Conservation (phyloP, 805 yeast species). For the Myxozyma nipponensis region DNA sequence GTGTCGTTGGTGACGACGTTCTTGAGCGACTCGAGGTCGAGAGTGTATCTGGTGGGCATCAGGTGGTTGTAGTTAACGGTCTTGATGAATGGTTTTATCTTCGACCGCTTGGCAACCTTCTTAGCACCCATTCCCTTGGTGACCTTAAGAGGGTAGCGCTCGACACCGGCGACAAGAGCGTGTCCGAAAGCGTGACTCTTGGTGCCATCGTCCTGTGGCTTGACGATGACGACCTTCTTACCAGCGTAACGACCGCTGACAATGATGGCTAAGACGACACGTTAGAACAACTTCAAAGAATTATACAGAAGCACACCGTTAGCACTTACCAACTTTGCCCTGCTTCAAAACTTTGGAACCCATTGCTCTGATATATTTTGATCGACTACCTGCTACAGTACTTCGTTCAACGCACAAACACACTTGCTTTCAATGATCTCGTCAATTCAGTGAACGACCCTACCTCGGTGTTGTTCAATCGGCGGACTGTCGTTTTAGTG, state of each 20-base stretch:
- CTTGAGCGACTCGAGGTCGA: constrained; percentile 95
- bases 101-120: constrained; percentile 95
- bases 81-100: constrained; percentile 97
- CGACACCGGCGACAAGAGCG: constrained; percentile 99
- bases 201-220: constrained; percentile 98
- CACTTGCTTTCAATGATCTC: too few species aligned
- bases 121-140: constrained; percentile 92
- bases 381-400: too few species aligned
- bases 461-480: too few species aligned
- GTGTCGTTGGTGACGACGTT: constrained; percentile 86
- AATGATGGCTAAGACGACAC: constrained; percentile 81
- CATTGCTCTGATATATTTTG: constrained; percentile 10
- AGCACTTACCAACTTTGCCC: constrained; percentile 94
- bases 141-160: constrained; percentile 96
- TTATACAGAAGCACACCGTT: too few species aligned
- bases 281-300: too few species aligned
- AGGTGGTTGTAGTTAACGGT: constrained; percentile 99
- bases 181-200: constrained; percentile 98
- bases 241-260: constrained; percentile 99
- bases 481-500: too few species aligned
- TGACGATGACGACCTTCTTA: constrained; percentile 98
- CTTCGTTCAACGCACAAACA: too few species aligned
- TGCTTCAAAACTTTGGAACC: constrained; percentile 92
- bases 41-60: constrained; percentile 99
- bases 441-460: too few species aligned